Conservation (phyloP, 257 asterid genomes). For the Lavandula angustifolia region DNA sequence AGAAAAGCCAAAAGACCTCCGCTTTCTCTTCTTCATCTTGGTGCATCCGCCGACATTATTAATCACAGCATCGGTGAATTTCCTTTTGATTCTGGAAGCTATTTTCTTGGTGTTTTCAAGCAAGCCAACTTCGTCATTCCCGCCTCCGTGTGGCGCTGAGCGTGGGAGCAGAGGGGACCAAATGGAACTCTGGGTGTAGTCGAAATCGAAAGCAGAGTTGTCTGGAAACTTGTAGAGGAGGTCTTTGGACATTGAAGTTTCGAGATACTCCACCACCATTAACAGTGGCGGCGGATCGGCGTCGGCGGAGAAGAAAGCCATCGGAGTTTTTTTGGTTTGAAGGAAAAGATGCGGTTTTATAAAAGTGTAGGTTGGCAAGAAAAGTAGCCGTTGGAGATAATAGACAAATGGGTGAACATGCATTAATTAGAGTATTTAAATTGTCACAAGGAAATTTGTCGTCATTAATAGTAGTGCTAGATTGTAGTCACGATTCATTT, state of each 20-base stretch:
- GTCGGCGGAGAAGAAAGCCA: slow-evolving; percentile 33
- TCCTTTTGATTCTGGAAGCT: slow-evolving; percentile 57
- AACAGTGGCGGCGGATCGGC: slow-evolving; percentile 33
- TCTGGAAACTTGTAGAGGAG: slow-evolving; percentile 84
- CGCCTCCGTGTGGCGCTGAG: slow-evolving; percentile 32
- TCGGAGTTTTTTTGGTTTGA: background rate
- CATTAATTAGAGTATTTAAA: background rate
- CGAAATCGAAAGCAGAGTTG: slow-evolving; percentile 79
- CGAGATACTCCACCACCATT: slow-evolving; percentile 76
- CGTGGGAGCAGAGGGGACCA: slow-evolving; percentile 87
- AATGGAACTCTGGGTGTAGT: slow-evolving; percentile 87
- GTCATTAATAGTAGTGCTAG: background rate
- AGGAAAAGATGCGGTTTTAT: slow-evolving; percentile 14
- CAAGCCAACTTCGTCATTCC: slow-evolving; percentile 34
- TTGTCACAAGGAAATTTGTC: background rate
- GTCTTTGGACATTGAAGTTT: slow-evolving; percentile 66
- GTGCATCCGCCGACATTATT: slow-evolving; percentile 43
- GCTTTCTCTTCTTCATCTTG: slow-evolving; percentile 46
- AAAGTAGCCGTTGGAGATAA: slow-evolving; percentile 52
- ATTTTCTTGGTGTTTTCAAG: slow-evolving; percentile 46
- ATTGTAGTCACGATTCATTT: too few species aligned
- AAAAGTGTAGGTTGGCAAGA: slow-evolving; percentile 1
- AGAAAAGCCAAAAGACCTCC: slow-evolving; percentile 45
- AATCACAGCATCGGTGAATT: slow-evolving; percentile 40
- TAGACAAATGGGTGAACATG: background rate